These are phyloP conservation scores for Penicillium flavigenum DNA, from an alignment of 495 filamentous ascomycete species.

Conservation along the genomic window DNA sequence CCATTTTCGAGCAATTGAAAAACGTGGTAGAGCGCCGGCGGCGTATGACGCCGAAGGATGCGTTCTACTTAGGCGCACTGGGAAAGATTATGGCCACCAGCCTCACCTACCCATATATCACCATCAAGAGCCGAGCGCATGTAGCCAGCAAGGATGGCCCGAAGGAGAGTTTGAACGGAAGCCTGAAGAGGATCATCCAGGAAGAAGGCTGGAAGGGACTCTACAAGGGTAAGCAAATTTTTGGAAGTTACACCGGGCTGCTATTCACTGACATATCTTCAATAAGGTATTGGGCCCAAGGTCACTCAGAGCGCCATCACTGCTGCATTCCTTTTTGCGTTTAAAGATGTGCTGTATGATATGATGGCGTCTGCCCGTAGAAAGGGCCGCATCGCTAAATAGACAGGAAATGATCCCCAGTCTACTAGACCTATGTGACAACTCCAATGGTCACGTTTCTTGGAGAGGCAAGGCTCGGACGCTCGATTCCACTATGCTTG, in stretches of 20 bases:
- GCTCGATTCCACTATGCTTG: background rate
- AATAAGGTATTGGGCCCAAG: constrained; percentile 84
- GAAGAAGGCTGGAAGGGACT: constrained; percentile 88
- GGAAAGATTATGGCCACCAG: constrained; percentile 92
- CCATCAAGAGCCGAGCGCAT: constrained; percentile 95
- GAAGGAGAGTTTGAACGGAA: constrained; percentile 70
- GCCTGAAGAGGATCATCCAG: constrained; percentile 71
- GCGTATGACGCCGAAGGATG: constrained; percentile 75
- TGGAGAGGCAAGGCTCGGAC: background rate
- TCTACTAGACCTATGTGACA: background rate
- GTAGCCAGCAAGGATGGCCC: constrained; percentile 68
- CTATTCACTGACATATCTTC: constrained; percentile 6
- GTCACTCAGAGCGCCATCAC: constrained; percentile 95
- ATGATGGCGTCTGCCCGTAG: constrained; percentile 56
- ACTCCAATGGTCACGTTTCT: background rate
- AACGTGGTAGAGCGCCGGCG: constrained; percentile 64
- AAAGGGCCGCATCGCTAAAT: constrained; percentile 45
- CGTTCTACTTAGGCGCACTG: constrained; percentile 86
- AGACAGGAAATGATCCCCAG: constrained; percentile 7
- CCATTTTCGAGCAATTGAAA: constrained; percentile 97
- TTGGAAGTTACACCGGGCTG: background rate
- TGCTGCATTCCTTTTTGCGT: constrained; percentile 93
- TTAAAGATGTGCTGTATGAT: constrained; percentile 86
- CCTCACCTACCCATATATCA: constrained; percentile 98
- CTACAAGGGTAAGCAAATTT: constrained; percentile 70